Evolutionary conservation across 495 filamentous ascomycete species (phyloP).

Genomic region (Thermochaetoides thermophila): DNA sequence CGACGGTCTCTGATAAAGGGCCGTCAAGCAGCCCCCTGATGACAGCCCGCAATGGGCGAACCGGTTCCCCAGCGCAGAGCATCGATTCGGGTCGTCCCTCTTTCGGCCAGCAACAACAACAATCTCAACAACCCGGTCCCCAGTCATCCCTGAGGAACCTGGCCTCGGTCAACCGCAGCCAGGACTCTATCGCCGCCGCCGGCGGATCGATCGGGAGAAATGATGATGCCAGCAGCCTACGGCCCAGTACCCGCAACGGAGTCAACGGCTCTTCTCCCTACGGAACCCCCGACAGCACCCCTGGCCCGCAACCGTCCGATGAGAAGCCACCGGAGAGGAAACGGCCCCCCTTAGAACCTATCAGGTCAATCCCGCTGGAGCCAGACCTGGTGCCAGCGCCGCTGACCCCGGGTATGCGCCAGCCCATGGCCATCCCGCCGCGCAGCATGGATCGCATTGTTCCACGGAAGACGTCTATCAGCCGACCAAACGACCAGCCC

Average conservation of each 20-base stretch:
- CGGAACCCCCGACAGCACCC: conserved; percentile 17
- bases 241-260: conserved; percentile 35
- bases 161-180: conserved; percentile 37
- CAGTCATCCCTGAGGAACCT: conserved; percentile 30
- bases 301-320: conserved; percentile 22
- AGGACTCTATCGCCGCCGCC: conserved; percentile 37
- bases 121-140: too few relatives aligned
- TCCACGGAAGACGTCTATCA: conserved; percentile 23
- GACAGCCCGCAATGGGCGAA: conserved; percentile 17
- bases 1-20: conserved; percentile 10
- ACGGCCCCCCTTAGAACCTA: conserved; percentile 38
- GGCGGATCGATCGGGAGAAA: conserved; percentile 30
- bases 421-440: conserved; percentile 29
- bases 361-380: conserved; percentile 25
- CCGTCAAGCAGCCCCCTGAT: conserved; percentile 18
- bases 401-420: conserved; percentile 31
- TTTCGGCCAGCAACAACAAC: conserved; percentile 27
- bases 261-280: conserved; percentile 27
- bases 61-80: conserved; percentile 28
- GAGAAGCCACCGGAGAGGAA: conserved; percentile 34
- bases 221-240: conserved; percentile 27
- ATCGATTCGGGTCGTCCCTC: conserved; percentile 29
- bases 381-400: conserved; percentile 37
- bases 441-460: conserved; percentile 31
- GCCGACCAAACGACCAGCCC: conserved; percentile 7